A percentile compares a stretch with the other conserved stretches of the same genome.
phyloP scores from a whole-genome alignment of 2,329 filamentous ascomycete genomes.

The Aspergillus ibericus region DNA sequence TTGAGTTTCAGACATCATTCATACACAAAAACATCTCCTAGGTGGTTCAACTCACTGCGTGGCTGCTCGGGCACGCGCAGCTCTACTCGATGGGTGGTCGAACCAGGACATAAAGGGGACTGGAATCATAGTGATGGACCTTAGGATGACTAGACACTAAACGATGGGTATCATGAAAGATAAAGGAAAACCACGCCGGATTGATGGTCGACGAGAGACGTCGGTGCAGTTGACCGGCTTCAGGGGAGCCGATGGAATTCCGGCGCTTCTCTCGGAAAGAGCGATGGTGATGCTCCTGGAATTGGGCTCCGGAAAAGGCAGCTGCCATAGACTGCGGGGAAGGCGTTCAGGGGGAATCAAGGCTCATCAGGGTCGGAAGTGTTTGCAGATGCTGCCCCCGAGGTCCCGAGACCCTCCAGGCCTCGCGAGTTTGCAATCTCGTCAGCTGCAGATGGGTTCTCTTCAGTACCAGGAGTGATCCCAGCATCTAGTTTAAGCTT shows the following conservation, averaged over 20 bases:
- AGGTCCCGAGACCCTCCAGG: constrained; percentile 40
- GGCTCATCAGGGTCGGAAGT: constrained; percentile 25
- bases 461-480: constrained; percentile 25
- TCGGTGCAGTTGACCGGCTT: neutral
- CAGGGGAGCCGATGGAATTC: neutral
- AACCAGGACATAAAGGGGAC: constrained; percentile 33
- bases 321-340: neutral
- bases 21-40: neutral
- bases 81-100: constrained; percentile 25
- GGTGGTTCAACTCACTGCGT: constrained; percentile 24
- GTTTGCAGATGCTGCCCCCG: constrained; percentile 26
- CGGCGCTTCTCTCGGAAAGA: constrained; percentile 10
- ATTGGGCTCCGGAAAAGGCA: neutral
- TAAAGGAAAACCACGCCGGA: neutral
- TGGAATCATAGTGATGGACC: constrained; percentile 27
- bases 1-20: constrained; percentile 4
- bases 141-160: neutral
- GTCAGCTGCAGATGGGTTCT: constrained; percentile 24
- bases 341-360: neutral
- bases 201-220: neutral
- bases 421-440: constrained; percentile 36
- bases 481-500: constrained; percentile 52
- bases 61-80: constrained; percentile 7
- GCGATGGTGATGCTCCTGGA: neutral
- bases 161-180: constrained; percentile 18